Conservation (phyloP, 2,329 filamentous ascomycete species). For the Zelopaecilomyces penicillatus region DNA sequence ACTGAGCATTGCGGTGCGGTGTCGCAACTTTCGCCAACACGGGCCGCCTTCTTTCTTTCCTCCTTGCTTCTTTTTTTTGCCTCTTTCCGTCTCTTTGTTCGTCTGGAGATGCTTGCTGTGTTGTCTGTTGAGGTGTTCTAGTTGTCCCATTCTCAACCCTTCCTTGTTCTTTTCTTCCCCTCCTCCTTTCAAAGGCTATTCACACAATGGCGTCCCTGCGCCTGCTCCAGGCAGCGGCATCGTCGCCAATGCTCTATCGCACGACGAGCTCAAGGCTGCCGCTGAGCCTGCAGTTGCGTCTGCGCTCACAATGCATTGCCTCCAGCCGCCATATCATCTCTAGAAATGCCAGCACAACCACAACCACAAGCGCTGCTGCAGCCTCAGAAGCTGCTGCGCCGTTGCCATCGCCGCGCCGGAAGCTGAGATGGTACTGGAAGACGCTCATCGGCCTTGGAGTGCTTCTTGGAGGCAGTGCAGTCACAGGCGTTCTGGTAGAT, state of each 20-base stretch:
- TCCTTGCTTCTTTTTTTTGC: too few relatives aligned
- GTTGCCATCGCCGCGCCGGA: background rate
- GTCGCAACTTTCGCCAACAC: too few relatives aligned
- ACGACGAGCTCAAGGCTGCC: background rate
- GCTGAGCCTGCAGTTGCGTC: background rate
- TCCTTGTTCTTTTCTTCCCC: too few relatives aligned
- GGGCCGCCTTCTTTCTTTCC: too few relatives aligned
- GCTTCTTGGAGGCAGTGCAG: background rate
- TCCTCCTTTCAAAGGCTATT: background rate
- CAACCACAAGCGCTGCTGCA: background rate
- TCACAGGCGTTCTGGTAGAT: background rate
- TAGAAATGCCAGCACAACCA: background rate
- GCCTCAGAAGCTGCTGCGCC: too few relatives aligned
- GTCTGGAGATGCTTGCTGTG: too few relatives aligned
- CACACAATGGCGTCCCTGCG: background rate
- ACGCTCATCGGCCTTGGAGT: conserved; percentile 1
- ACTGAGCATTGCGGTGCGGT: too few relatives aligned
- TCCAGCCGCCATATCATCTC: background rate
- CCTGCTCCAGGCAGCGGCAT: background rate
- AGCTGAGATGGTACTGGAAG: conserved; percentile 6
- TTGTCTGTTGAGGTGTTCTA: too few relatives aligned
- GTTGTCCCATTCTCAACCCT: too few relatives aligned
- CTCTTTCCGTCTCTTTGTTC: too few relatives aligned
- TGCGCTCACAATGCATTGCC: background rate
- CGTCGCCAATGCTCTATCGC: background rate